Conservation (phyloP, 2,329 filamentous ascomycete genomes). For the Pyrenochaeta sp. region DNA sequence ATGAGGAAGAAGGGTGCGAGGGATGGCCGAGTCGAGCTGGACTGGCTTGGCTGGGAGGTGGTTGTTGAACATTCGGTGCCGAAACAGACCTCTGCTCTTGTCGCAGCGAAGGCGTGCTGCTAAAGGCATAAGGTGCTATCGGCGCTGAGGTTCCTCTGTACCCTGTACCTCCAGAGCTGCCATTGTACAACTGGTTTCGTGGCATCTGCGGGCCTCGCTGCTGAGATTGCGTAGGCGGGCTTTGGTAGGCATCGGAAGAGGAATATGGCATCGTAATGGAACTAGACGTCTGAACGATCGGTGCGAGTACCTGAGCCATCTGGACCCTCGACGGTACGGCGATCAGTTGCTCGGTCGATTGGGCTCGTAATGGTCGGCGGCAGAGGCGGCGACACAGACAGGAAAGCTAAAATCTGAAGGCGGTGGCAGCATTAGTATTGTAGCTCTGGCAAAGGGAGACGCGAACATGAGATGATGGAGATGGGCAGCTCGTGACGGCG, state of each 20-base stretch:
- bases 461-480: slow-evolving; percentile 12
- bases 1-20: slow-evolving; percentile 52
- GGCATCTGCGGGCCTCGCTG: slow-evolving; percentile 53
- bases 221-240: slow-evolving; percentile 46
- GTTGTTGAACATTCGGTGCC: slow-evolving; percentile 58
- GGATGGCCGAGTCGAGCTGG: slow-evolving; percentile 45
- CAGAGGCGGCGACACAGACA: slow-evolving; percentile 21
- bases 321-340: slow-evolving; percentile 34
- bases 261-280: slow-evolving; percentile 62
- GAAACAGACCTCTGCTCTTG: slow-evolving; percentile 65
- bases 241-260: slow-evolving; percentile 58
- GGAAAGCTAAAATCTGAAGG: slow-evolving; percentile 23
- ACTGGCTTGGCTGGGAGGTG: slow-evolving; percentile 31
- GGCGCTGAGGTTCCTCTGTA: slow-evolving; percentile 56
- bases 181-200: slow-evolving; percentile 55
- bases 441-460: slow-evolving; percentile 3
- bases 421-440: slow-evolving; percentile 27
- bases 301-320: slow-evolving; percentile 58
- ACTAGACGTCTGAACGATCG: slow-evolving; percentile 56
- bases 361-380: slow-evolving; percentile 23
- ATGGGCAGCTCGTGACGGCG: slow-evolving; percentile 14
- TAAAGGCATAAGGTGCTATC: slow-evolving; percentile 61
- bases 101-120: slow-evolving; percentile 62
- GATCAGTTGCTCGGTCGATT: slow-evolving; percentile 28
- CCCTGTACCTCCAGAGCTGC: slow-evolving; percentile 46